Conservation (phyloP, 2,329 filamentous ascomycete genomes). For the Cryphonectria carpinicola region DNA sequence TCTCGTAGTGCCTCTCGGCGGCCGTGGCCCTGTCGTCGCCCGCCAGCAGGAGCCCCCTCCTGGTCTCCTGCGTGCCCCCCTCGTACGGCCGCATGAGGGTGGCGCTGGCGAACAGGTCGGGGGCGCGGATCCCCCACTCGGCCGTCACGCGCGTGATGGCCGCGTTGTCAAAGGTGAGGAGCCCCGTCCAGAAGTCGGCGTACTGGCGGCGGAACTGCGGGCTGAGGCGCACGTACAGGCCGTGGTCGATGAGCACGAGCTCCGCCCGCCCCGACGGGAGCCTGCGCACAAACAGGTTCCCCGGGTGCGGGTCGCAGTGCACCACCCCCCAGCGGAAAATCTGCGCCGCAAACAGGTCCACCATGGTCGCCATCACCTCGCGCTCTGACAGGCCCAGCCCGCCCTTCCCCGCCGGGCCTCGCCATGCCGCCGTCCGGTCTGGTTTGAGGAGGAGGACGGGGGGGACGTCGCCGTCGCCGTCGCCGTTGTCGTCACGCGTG, state of each 20-base stretch:
- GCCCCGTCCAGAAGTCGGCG: slow-evolving; percentile 86
- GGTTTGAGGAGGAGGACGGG: slow-evolving; percentile 65
- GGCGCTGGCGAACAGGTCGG: slow-evolving; percentile 89
- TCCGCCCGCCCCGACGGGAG: slow-evolving; percentile 81
- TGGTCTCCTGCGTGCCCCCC: slow-evolving; percentile 74
- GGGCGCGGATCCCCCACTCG: slow-evolving; percentile 85
- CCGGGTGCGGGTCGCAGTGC: slow-evolving; percentile 95
- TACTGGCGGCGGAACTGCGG: slow-evolving; percentile 85
- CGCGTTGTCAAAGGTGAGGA: slow-evolving; percentile 90
- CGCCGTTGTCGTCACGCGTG: background rate
- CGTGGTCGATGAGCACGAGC: slow-evolving; percentile 95
- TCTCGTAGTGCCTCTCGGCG: slow-evolving; percentile 81
- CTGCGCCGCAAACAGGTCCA: slow-evolving; percentile 94
- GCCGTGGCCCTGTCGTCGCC: slow-evolving; percentile 47
- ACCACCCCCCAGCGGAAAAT: slow-evolving; percentile 97
- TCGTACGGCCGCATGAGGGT: slow-evolving; percentile 90
- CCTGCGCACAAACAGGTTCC: slow-evolving; percentile 94
- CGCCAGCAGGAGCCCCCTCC: slow-evolving; percentile 67
- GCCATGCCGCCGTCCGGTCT: slow-evolving; percentile 75
- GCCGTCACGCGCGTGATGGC: slow-evolving; percentile 73
- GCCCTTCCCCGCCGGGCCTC: slow-evolving; percentile 70
- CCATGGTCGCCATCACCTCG: slow-evolving; percentile 94
- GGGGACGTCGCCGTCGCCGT: too few relatives aligned
- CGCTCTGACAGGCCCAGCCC: slow-evolving; percentile 82
- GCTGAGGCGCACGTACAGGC: slow-evolving; percentile 90